A percentile compares a stretch with the other conserved stretches of the same genome.
Evolutionary conservation across 2,329 filamentous ascomycete species (phyloP).

Genomic region (Aspergillus ruber): DNA sequence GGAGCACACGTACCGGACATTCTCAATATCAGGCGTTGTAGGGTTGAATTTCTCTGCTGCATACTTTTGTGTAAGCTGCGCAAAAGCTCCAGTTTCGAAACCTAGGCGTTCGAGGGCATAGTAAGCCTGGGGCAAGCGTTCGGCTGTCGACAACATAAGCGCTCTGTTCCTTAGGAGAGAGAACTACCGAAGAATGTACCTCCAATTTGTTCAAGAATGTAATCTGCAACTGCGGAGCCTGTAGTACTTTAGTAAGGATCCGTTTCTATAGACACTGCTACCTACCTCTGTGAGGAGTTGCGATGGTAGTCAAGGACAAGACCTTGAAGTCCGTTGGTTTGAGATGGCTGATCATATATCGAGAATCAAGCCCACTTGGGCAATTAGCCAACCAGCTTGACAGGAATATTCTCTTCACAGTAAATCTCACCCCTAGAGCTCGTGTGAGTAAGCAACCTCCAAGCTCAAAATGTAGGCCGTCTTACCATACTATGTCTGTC

Average conservation of each 20-base stretch:
- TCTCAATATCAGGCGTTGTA: conserved; percentile 48
- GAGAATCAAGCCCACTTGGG: conserved; percentile 54
- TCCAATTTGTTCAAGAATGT: conserved; percentile 53
- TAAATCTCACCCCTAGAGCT: conserved; percentile 27
- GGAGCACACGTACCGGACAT: conserved; percentile 38
- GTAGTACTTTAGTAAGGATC: conserved; percentile 8
- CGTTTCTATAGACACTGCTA: neutral
- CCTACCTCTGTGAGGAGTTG: conserved; percentile 53
- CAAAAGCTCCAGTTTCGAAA: conserved; percentile 55
- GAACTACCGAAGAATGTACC: conserved; percentile 27
- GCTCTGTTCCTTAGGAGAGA: neutral
- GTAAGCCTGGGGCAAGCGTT: conserved; percentile 50
- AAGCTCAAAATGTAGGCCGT: neutral
- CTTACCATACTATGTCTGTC: conserved; percentile 45
- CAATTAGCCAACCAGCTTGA: conserved; percentile 2
- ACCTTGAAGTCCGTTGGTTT: conserved; percentile 65
- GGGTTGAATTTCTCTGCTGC: conserved; percentile 56
- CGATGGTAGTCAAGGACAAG: conserved; percentile 59
- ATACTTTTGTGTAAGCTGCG: conserved; percentile 55
- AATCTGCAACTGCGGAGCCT: conserved; percentile 58
- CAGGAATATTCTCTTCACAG: neutral
- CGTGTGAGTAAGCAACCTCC: conserved; percentile 2
- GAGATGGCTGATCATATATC: conserved; percentile 58
- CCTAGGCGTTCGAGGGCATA: conserved; percentile 49
- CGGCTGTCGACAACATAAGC: conserved; percentile 39